phyloP scores from a whole-genome alignment of 495 filamentous ascomycete species.

The Annulohypoxylon moriforme region DNA sequence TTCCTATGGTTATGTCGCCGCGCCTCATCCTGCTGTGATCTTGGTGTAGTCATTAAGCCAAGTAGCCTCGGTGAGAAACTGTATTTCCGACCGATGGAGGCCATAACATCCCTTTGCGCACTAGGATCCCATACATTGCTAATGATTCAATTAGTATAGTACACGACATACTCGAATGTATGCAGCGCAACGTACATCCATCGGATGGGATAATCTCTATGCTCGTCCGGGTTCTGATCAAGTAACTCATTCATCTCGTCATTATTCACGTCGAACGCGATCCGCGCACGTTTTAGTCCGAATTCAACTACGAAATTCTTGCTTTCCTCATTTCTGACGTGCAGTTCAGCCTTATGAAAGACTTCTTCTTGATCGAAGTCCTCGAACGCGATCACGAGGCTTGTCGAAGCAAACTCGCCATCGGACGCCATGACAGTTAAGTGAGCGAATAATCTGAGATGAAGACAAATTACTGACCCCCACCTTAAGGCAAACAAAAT shows the following conservation, averaged over 20 bases:
- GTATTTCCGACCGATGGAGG: constrained; percentile 66
- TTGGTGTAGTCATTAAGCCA: constrained; percentile 64
- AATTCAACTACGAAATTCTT: constrained; percentile 80
- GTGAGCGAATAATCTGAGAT: not conserved
- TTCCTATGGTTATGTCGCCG: constrained; percentile 30
- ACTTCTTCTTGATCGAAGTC: constrained; percentile 66
- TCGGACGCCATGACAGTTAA: constrained; percentile 24
- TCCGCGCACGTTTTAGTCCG: constrained; percentile 69
- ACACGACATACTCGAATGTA: constrained; percentile 6
- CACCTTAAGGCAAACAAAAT: not conserved
- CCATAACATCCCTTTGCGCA: constrained; percentile 66
- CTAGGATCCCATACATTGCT: constrained; percentile 81
- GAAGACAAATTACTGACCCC: constrained; percentile 1
- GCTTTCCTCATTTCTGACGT: constrained; percentile 55
- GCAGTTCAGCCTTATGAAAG: constrained; percentile 55
- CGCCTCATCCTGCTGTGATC: constrained; percentile 19
- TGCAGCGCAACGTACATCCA: constrained; percentile 71
- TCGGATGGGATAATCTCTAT: constrained; percentile 53
- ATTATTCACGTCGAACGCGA: constrained; percentile 67
- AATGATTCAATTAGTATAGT: constrained; percentile 23
- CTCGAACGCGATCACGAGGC: constrained; percentile 53
- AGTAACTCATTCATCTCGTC: constrained; percentile 57
- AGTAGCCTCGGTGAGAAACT: constrained; percentile 74
- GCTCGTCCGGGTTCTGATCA: constrained; percentile 36
- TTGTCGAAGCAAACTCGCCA: constrained; percentile 1